Base-by-base conservation (phyloP, 345 rosid genomes). In the Acer negundo region DNA sequence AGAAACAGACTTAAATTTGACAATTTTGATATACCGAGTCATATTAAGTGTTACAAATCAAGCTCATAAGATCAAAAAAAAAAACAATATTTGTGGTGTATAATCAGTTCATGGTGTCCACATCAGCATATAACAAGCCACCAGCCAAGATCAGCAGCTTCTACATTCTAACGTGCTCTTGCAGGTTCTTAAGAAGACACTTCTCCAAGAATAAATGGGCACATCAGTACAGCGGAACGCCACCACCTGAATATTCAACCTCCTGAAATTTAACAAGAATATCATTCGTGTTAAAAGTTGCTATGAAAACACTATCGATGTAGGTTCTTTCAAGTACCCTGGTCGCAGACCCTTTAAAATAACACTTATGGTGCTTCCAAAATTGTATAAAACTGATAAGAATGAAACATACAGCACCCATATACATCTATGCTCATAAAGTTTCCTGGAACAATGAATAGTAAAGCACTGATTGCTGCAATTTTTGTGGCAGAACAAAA, bases 161-260 rank as follows among this genome's bases (percentile, higher is more conserved):
- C 23, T 7, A 0, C 26, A 24, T 44, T 20, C 28, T 20, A 23
- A 62, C 7, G 23, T 23, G 58, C 23, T 44, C 68, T 38, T 44
- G 49, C 11, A 61, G 38, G 23, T 61, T 61, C 67, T 19, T 42
- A 59, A n/a, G 22, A 61, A 53, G 17, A 15, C 20, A 23, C 44
- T 22, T 4, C 76, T 42, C 19, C 55, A 12, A 49, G 55, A 49
- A 49, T 15, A 49, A 12, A 13, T 13, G 17, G 38, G 53, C 59
- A 3, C 65, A 7, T 86, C 66, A 91, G 67, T 67, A 85, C 79
- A 89, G 80, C 24, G 85, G 86, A 69, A 88, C 71, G 40, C 99
- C 97, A 17, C 98, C 99, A 7, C 95, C 98, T 0, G 99, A 91
- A 82, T 90, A 91, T 78, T 96, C 99, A 40, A 96, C 94, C 84